These are phyloP conservation scores for Saccharum officinarum DNA, from an alignment of 176 grass and related monocot species.

Conservation along the genomic window DNA sequence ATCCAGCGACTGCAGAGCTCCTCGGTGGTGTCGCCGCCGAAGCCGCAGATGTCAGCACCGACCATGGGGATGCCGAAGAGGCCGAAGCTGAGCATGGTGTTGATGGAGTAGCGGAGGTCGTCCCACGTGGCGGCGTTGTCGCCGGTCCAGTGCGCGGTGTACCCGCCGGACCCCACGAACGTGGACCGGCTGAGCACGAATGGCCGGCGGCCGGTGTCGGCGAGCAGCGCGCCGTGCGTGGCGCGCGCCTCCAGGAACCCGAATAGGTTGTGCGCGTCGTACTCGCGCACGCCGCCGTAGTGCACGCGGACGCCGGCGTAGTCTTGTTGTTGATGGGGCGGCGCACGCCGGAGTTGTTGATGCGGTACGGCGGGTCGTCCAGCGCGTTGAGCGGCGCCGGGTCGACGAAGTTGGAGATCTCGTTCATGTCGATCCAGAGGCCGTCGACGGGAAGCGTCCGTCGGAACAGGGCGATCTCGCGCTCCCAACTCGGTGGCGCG, in stretches of 20 bases:
- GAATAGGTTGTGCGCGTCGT: conserved; percentile 80
- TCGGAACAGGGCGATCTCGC: conserved; percentile 66
- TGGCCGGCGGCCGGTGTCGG: conserved; percentile 61
- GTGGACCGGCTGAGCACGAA: conserved; percentile 85
- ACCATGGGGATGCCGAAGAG: conserved; percentile 87
- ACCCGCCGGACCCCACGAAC: conserved; percentile 76
- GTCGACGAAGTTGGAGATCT: conserved; percentile 73
- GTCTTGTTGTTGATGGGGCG: conserved; percentile 64
- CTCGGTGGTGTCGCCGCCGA: conserved; percentile 61
- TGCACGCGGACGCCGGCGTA: conserved; percentile 65
- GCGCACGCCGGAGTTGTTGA: conserved; percentile 65
- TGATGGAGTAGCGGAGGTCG: conserved; percentile 66
- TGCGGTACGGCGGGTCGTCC: conserved; percentile 76
- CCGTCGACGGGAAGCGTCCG: conserved; percentile 76
- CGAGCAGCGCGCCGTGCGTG: conserved; percentile 51
- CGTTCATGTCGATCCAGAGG: conserved; percentile 96
- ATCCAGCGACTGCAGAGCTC: conserved; percentile 92
- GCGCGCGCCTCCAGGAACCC: conserved; percentile 73
- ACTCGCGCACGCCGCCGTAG: conserved; percentile 62
- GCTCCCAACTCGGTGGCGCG: conserved; percentile 55
- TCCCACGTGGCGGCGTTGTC: conserved; percentile 68
- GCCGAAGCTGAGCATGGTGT: conserved; percentile 73
- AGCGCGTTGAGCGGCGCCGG: conserved; percentile 45
- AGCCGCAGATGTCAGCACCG: conserved; percentile 90
- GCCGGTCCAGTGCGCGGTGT: conserved; percentile 80